Percentiles rank a stretch among this genome's conserved stretches.
Evolutionary conservation across 1,139 yeast genomes (phyloP).

Genomic region (Groenewaldozyma auringiensis): DNA sequence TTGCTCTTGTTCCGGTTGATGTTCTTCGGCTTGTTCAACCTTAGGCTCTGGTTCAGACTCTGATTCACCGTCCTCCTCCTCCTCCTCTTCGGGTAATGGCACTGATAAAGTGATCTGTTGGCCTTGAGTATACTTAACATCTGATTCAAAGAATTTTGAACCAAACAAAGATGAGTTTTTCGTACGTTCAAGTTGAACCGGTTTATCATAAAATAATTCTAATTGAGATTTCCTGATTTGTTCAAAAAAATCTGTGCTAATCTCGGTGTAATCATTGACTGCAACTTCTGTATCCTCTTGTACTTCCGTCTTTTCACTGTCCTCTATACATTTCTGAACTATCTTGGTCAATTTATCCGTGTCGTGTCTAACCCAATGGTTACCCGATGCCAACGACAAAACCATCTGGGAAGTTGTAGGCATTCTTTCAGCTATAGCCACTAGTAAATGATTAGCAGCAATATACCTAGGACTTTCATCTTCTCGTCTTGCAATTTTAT

Average conservation of each 20-base stretch:
- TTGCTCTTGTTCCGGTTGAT: slow-evolving; percentile 5
- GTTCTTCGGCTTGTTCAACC: slow-evolving; percentile 11
- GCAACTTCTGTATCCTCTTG: neutral
- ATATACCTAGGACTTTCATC: slow-evolving; percentile 83
- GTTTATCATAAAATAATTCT: neutral
- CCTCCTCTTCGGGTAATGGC: slow-evolving; percentile 7
- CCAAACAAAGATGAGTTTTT: neutral
- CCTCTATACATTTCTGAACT: neutral
- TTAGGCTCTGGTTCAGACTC: slow-evolving; percentile 11
- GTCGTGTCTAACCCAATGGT: neutral
- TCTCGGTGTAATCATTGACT: slow-evolving; percentile 5
- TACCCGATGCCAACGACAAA: slow-evolving; percentile 10
- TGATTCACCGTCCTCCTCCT: slow-evolving; percentile 5
- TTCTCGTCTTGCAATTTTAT: slow-evolving; percentile 54
- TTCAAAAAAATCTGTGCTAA: neutral
- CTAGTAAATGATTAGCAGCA: slow-evolving; percentile 75
- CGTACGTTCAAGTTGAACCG: neutral
- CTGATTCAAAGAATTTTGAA: neutral
- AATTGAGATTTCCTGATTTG: neutral
- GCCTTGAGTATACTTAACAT: no score
- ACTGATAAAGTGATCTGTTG: neutral
- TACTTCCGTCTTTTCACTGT: neutral
- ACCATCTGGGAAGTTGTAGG: slow-evolving; percentile 17
- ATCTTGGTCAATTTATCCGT: neutral
- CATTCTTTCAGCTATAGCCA: slow-evolving; percentile 48